Evolutionary conservation across 345 rosid species (phyloP).

Genomic region (Gossypium mustelinum): DNA sequence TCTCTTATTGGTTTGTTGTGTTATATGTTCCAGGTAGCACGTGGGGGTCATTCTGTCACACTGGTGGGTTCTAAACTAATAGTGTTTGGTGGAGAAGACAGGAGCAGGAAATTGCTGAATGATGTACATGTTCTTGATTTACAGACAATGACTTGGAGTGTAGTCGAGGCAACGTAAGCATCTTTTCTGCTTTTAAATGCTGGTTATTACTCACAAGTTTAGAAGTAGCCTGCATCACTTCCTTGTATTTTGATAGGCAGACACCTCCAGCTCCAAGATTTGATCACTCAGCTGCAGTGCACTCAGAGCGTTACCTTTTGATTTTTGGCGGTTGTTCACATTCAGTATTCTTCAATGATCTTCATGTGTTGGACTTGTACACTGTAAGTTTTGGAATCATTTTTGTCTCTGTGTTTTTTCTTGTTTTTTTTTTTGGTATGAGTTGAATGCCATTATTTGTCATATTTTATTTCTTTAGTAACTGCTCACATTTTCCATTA

Average conservation of each 20-base stretch:
- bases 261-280: conserved; percentile 92
- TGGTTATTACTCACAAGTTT: conserved; percentile 12
- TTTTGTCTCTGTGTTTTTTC: conserved; percentile 3
- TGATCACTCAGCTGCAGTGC: conserved; percentile 87
- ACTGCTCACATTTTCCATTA: background rate
- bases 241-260: conserved; percentile 62
- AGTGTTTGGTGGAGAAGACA: conserved; percentile 93
- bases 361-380: conserved; percentile 86
- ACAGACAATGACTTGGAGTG: conserved; percentile 84
- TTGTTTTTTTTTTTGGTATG: background rate
- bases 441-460: conserved; percentile 9
- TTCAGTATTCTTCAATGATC: conserved; percentile 88
- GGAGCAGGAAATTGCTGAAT: conserved; percentile 69
- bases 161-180: conserved; percentile 59
- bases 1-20: conserved; percentile 11
- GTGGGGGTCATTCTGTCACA: conserved; percentile 91
- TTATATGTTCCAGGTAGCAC: conserved; percentile 59
- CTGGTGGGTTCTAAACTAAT: conserved; percentile 68
- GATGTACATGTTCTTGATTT: conserved; percentile 75
- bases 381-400: conserved; percentile 43
- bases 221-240: conserved; percentile 29
- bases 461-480: background rate
- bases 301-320: conserved; percentile 69
- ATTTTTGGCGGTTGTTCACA: conserved; percentile 97
- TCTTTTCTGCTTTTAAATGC: conserved; percentile 16